These are phyloP conservation scores for Trichoderma oligosporum DNA, from an alignment of 2,329 filamentous ascomycete species.

Conservation along the genomic window DNA sequence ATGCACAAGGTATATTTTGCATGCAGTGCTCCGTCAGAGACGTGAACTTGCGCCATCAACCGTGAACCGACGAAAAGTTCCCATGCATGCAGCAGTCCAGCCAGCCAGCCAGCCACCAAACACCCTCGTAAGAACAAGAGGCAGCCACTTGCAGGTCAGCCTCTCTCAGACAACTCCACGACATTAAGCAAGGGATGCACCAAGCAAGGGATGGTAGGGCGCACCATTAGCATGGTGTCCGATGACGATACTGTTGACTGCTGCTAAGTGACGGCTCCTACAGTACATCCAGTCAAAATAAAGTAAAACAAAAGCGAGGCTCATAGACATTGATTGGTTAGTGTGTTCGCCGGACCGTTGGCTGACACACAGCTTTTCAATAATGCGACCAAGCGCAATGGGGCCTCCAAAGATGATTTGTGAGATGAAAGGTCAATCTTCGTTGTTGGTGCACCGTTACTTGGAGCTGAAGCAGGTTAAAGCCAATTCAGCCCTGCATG, in stretches of 20 bases:
- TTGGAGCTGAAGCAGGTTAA: constrained; percentile 11
- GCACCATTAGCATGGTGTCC: constrained; percentile 1
- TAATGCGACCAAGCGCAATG: neutral
- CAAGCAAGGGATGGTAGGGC: neutral
- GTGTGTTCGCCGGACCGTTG: neutral
- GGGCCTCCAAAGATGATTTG: constrained; percentile 2
- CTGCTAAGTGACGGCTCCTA: neutral
- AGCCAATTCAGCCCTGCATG: constrained; percentile 11
- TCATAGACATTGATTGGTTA: constrained; percentile 5
- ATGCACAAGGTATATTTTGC: neutral
- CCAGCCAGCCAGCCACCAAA: constrained; percentile 16
- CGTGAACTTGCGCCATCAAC: neutral
- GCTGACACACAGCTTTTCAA: neutral
- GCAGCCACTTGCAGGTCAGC: constrained; percentile 3
- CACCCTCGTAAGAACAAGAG: neutral
- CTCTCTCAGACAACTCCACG: constrained; percentile 1
- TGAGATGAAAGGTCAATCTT: constrained; percentile 5
- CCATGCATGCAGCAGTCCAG: constrained; percentile 7
- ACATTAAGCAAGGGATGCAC: neutral
- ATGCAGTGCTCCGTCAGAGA: neutral
- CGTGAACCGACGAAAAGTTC: neutral
- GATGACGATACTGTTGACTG: neutral
- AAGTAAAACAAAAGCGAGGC: no score
- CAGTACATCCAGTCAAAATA: neutral
- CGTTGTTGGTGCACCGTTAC: neutral